Base-by-base conservation (phyloP, 441 rosid genomes). In the Raphanus hybrid region DNA sequence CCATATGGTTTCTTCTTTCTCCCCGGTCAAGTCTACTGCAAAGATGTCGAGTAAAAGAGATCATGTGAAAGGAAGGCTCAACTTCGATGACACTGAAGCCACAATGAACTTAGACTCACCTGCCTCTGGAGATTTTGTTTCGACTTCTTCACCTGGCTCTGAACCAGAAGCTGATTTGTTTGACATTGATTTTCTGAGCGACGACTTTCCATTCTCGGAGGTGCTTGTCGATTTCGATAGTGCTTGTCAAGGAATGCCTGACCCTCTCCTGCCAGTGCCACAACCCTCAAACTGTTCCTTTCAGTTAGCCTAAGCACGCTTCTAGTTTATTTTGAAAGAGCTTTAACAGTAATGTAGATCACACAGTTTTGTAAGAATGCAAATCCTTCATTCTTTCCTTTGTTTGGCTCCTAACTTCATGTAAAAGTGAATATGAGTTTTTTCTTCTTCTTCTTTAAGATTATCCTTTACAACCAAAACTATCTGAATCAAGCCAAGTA, bases 161-260 rank as follows among this genome's bases (percentile, higher is more conserved):
- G 89, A 89, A 62, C 76, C 86, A 64, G 94, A 90, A 48, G 78
- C 77, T 7, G 88, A 86, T 76, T 27, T 86, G 43, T 89, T 88
- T 57, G 91, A 89, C 81, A 68, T 87, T 11, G 97, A 94, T 81
- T 87, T 92, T 82, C 29, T 85, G 89, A 48, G 98, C 37, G 82
- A 88, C 18, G 83, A 84, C 48, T 92, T 91, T 74, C 89, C 91
- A 0, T 93, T 92, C 79, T 86, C 96, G 1, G 94, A 92, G 63
- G 76, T 92, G 58, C 70, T 94, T 11, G 84, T 84, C 72, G 97
- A 92, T 83, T 84, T 94, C 12, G 97, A 91, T 78, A 83, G 91
- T 66, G 94, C 71, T n/a, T 71, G 59, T 64, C 86, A 85, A 37
- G 91, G 82, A 76, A 62, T 75, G 43, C 5, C 67, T 43, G 60